A percentile compares a stretch with the other conserved stretches of the same genome.
These are phyloP conservation scores for Rhodotorula sp. DNA, from an alignment of 1,284 basidiomycete species.

Conservation along the genomic window DNA sequence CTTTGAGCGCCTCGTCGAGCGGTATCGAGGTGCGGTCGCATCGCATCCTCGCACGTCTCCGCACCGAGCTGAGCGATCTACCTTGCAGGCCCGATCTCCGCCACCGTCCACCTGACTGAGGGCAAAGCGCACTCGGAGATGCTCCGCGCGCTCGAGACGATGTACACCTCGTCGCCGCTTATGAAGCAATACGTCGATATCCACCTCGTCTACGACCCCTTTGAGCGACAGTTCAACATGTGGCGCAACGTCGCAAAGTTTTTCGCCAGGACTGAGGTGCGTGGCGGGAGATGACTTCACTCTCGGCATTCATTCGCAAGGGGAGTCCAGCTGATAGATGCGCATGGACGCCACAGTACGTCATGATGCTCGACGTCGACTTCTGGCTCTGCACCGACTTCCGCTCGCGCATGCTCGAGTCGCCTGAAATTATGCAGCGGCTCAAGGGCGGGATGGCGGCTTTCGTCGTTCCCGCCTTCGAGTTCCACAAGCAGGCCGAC, in stretches of 20 bases:
- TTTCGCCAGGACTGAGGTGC: constrained; percentile 66
- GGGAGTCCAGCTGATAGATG: no score
- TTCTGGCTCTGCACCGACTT: constrained; percentile 79
- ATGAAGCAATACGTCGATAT: constrained; percentile 74
- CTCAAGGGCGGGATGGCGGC: constrained; percentile 60
- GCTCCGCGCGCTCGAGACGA: constrained; percentile 60
- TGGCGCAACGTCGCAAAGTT: constrained; percentile 79
- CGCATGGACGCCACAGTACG: constrained; percentile 52
- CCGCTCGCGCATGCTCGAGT: constrained; percentile 56
- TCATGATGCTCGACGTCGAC: constrained; percentile 86
- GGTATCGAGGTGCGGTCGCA: constrained; percentile 62
- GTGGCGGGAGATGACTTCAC: not conserved
- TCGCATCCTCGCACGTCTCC: not conserved
- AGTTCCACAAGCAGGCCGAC: constrained; percentile 63
- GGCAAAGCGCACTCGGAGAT: constrained; percentile 50
- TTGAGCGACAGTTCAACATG: constrained; percentile 76
- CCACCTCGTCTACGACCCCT: constrained; percentile 78
- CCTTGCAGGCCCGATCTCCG: constrained; percentile 69
- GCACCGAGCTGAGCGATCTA: not conserved
- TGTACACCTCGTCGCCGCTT: constrained; percentile 63
- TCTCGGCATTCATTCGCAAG: not conserved
- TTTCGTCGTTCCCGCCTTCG: constrained; percentile 75
- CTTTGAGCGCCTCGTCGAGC: constrained; percentile 64
- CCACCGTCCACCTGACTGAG: constrained; percentile 64
- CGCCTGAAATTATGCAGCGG: constrained; percentile 47